Evolutionary conservation across 169 alveolate genomes (phyloP).

Genomic region (Theileria equi): DNA sequence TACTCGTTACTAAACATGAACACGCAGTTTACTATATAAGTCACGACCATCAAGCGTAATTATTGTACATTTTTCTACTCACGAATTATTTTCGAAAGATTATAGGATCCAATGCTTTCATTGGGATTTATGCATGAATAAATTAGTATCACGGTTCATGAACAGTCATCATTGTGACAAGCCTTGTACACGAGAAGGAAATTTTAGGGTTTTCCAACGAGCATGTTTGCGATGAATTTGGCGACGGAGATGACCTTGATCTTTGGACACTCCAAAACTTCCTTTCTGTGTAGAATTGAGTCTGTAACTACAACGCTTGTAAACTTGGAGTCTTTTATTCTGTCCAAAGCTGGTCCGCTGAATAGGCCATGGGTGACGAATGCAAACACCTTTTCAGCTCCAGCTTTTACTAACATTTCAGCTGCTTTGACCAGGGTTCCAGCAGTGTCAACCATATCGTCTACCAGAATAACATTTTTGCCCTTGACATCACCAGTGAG

Average conservation of each 20-base stretch:
- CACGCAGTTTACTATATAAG: constrained; percentile 47
- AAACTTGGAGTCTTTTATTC: constrained; percentile 80
- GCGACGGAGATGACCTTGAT: constrained; percentile 18
- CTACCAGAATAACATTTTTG: constrained; percentile 90
- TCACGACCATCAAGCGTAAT: constrained; percentile 12
- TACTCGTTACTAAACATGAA: background rate
- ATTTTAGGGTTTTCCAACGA: background rate
- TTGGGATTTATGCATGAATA: too few relatives aligned
- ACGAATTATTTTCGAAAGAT: background rate
- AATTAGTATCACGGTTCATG: background rate
- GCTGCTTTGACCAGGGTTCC: constrained; percentile 97
- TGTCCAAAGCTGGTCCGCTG: constrained; percentile 86
- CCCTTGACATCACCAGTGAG: constrained; percentile 92
- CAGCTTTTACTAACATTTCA: constrained; percentile 82
- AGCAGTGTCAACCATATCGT: constrained; percentile 97
- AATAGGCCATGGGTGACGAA: constrained; percentile 95
- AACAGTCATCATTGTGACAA: too few relatives aligned
- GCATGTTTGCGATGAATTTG: constrained; percentile 13
- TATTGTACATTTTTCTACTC: background rate
- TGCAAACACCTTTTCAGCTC: constrained; percentile 92
- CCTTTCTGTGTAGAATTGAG: constrained; percentile 70
- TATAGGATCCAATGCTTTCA: too few relatives aligned
- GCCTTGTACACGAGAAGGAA: too few relatives aligned
- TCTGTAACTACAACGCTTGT: constrained; percentile 90
- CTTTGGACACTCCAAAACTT: constrained; percentile 24